A percentile compares a stretch with the other conserved stretches of the same genome.
phyloP scores from a whole-genome alignment of 768 basidiomycete species.

The Ramaria sp. region DNA sequence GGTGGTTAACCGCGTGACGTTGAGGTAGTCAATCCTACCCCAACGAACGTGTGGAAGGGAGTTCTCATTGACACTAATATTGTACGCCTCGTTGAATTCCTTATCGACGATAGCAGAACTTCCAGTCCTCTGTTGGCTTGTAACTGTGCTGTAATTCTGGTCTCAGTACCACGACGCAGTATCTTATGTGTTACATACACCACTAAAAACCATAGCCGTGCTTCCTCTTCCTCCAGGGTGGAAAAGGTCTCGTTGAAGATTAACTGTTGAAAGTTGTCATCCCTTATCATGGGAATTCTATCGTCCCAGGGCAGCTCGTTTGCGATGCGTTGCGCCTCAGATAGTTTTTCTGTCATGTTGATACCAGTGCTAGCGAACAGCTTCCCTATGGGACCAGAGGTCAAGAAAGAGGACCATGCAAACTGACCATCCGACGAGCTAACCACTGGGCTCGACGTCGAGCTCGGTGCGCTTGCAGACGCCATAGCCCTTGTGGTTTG shows the following conservation, averaged over 20 bases:
- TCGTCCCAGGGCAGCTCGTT: conserved; percentile 47
- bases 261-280: conserved; percentile 64
- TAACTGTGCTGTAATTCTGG: conserved; percentile 35
- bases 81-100: conserved; percentile 65
- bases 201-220: conserved; percentile 67
- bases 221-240: conserved; percentile 44
- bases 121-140: conserved; percentile 47
- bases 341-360: conserved; percentile 52
- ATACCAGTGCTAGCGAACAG: conserved; percentile 52
- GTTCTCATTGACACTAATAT: conserved; percentile 42
- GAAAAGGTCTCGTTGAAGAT: conserved; percentile 61
- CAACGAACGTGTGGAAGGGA: conserved; percentile 67
- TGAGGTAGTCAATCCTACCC: conserved; percentile 81
- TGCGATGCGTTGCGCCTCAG: conserved; percentile 19
- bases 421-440: conserved; percentile 14
- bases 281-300: conserved; percentile 70
- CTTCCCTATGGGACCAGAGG: conserved; percentile 40
- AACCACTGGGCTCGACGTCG: conserved; percentile 16
- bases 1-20: conserved; percentile 70
- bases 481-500: conserved; percentile 5
- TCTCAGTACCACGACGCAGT: background rate
- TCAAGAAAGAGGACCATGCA: conserved; percentile 29
- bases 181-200: conserved; percentile 39
- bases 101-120: conserved; percentile 62
- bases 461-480: background rate